phyloP scores from a whole-genome alignment of 176 grass and related monocot genomes.

The Cenchrus americanus region DNA sequence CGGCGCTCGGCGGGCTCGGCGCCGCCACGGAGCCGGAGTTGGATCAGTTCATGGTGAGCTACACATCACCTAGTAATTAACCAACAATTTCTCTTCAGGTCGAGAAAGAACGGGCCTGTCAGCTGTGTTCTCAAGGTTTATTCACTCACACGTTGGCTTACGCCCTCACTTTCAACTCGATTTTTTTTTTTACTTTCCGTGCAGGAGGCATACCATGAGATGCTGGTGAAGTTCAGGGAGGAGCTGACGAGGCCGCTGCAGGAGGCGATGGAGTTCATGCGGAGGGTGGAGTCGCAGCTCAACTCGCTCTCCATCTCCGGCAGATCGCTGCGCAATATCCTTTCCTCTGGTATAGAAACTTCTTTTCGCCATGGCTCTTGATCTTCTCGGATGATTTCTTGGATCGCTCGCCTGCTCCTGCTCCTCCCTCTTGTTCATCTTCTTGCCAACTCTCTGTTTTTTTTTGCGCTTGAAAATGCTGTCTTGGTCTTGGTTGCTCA shows the following conservation, averaged over 20 bases:
- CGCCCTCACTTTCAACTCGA: no score
- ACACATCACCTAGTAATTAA: neutral
- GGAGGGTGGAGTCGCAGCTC: slow-evolving; percentile 83
- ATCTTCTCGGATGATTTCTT: slow-evolving; percentile 26
- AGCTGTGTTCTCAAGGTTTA: slow-evolving; percentile 13
- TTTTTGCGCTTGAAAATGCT: neutral
- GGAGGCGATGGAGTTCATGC: slow-evolving; percentile 94
- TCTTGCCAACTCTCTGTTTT: neutral
- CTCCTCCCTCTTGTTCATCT: neutral
- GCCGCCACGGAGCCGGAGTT: slow-evolving; percentile 82
- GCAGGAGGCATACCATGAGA: slow-evolving; percentile 98
- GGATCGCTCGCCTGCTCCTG: neutral
- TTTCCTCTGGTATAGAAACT: slow-evolving; percentile 71
- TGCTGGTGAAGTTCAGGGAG: slow-evolving; percentile 97
- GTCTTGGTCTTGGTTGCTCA: slow-evolving; percentile 17
- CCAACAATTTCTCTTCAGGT: neutral
- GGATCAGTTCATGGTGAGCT: slow-evolving; percentile 93
- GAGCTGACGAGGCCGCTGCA: slow-evolving; percentile 91
- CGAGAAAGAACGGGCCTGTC: neutral
- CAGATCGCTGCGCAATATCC: slow-evolving; percentile 74
- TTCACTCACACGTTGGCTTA: neutral
- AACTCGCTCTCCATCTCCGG: slow-evolving; percentile 89
- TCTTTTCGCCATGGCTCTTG: neutral
- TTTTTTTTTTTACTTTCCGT: neutral
- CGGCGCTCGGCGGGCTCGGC: slow-evolving; percentile 56